These are phyloP conservation scores for Talaromyces sp. DNA, from an alignment of 2,329 filamentous ascomycete species.

Conservation along the genomic window DNA sequence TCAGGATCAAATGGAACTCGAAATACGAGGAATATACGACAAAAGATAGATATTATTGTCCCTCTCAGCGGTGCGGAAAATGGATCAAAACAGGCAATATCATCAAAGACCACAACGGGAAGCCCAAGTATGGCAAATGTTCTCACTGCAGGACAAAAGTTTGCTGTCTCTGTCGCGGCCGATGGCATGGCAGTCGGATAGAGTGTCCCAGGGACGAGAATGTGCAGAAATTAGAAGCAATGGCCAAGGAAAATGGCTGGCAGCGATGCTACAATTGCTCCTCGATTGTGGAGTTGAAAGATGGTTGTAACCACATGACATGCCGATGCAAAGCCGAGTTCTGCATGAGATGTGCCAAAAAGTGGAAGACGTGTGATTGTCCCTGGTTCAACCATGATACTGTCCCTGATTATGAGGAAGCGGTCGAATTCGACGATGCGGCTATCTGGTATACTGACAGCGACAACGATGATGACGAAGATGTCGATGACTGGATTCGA, in stretches of 20 bases:
- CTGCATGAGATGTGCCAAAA: constrained; percentile 77
- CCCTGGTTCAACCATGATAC: constrained; percentile 69
- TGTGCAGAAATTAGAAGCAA: constrained; percentile 49
- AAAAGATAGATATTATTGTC: constrained; percentile 74
- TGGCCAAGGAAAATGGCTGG: constrained; percentile 70
- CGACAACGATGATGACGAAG: constrained; percentile 21
- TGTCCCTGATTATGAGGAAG: constrained; percentile 49
- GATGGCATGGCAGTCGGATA: constrained; percentile 60
- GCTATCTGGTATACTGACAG: constrained; percentile 28
- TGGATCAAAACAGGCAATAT: constrained; percentile 75
- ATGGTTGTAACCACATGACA: constrained; percentile 85
- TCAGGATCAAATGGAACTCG: constrained; percentile 76
- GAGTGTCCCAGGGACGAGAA: constrained; percentile 62
- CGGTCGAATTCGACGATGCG: constrained; percentile 50
- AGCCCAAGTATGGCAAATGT: constrained; percentile 67
- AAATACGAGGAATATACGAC: constrained; percentile 76
- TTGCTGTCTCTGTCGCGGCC: constrained; percentile 69
- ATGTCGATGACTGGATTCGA: not conserved
- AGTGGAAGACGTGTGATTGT: constrained; percentile 82
- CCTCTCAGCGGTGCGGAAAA: constrained; percentile 66
- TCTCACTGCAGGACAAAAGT: constrained; percentile 69
- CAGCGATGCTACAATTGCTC: constrained; percentile 76
- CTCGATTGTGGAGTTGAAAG: constrained; percentile 71
- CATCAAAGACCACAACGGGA: constrained; percentile 51
- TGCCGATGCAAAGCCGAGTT: constrained; percentile 82